phyloP scores from a whole-genome alignment of 179 eudicot genomes.

The Beta corolliflora region DNA sequence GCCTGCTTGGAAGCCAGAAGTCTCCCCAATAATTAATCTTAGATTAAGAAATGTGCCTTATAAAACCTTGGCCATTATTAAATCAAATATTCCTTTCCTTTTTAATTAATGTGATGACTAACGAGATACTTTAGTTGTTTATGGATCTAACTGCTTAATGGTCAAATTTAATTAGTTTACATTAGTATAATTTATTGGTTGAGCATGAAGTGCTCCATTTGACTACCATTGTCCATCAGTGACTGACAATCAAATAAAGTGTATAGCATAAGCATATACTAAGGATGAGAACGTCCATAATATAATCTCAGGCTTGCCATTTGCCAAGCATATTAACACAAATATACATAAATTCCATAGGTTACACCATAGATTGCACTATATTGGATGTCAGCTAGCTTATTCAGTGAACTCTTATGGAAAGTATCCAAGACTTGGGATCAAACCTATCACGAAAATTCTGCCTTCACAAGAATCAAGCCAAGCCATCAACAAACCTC shows the following conservation, averaged over 20 bases:
- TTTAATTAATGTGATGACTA: constrained; percentile 2
- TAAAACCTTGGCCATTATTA: neutral
- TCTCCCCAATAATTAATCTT: neutral
- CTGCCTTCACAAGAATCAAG: too few species aligned
- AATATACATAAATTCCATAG: neutral
- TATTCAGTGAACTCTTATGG: too few species aligned
- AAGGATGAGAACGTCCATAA: too few species aligned
- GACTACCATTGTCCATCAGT: neutral
- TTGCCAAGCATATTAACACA: neutral
- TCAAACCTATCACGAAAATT: too few species aligned
- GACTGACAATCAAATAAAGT: constrained; percentile 17
- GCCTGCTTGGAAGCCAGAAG: neutral
- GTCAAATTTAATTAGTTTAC: neutral
- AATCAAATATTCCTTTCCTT: neutral
- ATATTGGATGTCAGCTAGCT: too few species aligned
- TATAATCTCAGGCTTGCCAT: neutral
- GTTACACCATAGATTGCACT: neutral
- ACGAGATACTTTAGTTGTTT: neutral
- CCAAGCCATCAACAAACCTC: too few species aligned
- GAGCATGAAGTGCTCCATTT: constrained; percentile 5
- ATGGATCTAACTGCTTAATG: neutral
- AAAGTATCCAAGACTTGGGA: too few species aligned
- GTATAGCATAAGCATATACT: constrained; percentile 3
- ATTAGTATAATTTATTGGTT: neutral
- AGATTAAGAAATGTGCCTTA: neutral